Evolutionary conservation across 2,329 filamentous ascomycete species (phyloP), one percentile per base, ranked within the genome.

Genomic region (Verticillium longisporum): DNA sequence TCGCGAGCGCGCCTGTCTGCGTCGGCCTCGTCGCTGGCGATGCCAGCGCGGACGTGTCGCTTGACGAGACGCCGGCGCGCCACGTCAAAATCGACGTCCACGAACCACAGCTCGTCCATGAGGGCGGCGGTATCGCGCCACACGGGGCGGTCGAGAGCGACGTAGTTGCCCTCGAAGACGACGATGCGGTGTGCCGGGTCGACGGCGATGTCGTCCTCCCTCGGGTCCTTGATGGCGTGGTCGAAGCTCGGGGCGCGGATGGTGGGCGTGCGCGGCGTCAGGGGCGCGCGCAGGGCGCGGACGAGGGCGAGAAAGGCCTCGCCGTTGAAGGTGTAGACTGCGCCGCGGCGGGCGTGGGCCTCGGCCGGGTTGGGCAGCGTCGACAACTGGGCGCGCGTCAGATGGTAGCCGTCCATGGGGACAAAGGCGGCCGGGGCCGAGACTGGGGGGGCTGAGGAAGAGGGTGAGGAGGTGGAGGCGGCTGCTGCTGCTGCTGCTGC

Each of bases 341-440:
- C 95, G 21, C 95, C 95, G 66, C 95, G 87, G 3, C 93, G 88
- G 41, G 88, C 89, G 69, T 92, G 89, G 0, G 94, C 94, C 4
- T 82, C 82, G 0, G 70, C 77, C 0, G 94, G 89, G 71, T 97
- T 87, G 1, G 92, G 87, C 85, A 98, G 88, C 38, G 89, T 86
- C 41, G 88, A 88, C 3, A 99, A 87, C 67, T 93, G 87, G 14
- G 88, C 86, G 33, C 93, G 90, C 7, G 93, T 91, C 56, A 95
- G 82, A 75, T 98, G 95, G 78, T 92, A 99, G 67, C 95, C 95
- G 73, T 99, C 95, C 91, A 98, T 97, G 50, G 95, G 92, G 55
- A 98, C 81, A 72, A 88, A 90, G 37, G 84, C 85, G 10, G 93
- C 91, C 1, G 80, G 78, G 0, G 78, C 74, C n/a, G 74, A 26